Evolutionary conservation across 148 eudicot genomes (phyloP).

Genomic region (Nepenthes gracilis): DNA sequence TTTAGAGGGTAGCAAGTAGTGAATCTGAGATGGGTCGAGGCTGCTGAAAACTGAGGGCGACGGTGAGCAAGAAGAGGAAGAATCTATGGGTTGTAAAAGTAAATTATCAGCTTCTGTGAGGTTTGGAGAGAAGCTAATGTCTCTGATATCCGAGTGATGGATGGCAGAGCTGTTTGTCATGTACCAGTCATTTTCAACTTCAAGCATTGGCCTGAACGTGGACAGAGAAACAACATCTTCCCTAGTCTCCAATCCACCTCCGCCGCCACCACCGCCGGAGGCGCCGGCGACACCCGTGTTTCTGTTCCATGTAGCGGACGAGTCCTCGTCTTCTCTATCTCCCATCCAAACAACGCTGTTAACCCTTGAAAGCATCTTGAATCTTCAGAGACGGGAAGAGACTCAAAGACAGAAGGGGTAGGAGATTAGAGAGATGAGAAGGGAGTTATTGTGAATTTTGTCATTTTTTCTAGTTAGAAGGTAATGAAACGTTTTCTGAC

Average conservation of each 20-base stretch:
- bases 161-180: slow-evolving; percentile 7
- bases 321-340: slow-evolving; percentile 10
- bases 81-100: slow-evolving; percentile 41
- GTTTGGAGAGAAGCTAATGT: slow-evolving; percentile 23
- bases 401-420: slow-evolving; percentile 2
- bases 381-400: too few species aligned
- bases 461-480: neutral
- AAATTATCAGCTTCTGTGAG: slow-evolving; percentile 24
- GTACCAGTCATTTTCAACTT: slow-evolving; percentile 52
- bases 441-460: neutral
- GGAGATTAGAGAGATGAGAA: neutral
- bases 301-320: slow-evolving; percentile 12
- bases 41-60: slow-evolving; percentile 52
- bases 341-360: slow-evolving; percentile 29
- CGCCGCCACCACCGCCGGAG: slow-evolving; percentile 13
- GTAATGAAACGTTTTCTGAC: neutral
- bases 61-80: slow-evolving; percentile 70
- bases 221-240: slow-evolving; percentile 11
- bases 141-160: slow-evolving; percentile 10
- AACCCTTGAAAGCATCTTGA: slow-evolving; percentile 21
- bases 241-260: neutral
- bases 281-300: neutral
- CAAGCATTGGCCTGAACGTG: slow-evolving; percentile 57
- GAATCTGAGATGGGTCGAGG: slow-evolving; percentile 31
- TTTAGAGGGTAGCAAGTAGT: slow-evolving; percentile 32